Evolutionary conservation across 1,139 yeast species (phyloP).

Genomic region (Casaregolazyma lundiana): DNA sequence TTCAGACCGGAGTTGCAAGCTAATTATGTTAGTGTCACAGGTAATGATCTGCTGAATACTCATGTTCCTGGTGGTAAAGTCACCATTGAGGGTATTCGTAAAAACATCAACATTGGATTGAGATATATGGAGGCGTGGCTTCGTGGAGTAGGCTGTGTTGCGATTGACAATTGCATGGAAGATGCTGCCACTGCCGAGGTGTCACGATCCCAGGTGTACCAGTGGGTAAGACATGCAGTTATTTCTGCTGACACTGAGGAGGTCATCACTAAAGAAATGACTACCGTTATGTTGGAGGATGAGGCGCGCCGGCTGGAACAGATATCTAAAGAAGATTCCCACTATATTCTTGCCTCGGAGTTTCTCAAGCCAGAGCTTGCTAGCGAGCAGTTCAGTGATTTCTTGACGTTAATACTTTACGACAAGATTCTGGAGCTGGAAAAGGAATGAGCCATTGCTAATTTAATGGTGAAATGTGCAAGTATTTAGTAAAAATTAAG

Average conservation of each 20-base stretch:
- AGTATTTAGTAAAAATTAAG: too few relatives aligned
- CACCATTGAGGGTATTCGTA: conserved; percentile 67
- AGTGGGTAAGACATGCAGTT: conserved; percentile 72
- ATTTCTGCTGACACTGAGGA: conserved; percentile 50
- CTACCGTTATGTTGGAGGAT: conserved; percentile 52
- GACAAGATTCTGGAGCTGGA: conserved; percentile 16
- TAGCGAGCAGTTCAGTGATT: conserved; percentile 62
- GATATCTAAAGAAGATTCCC: conserved; percentile 48
- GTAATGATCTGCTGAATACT: conserved; percentile 64
- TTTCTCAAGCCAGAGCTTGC: conserved; percentile 63
- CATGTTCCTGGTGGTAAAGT: conserved; percentile 56
- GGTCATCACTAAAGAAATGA: conserved; percentile 52
- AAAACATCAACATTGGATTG: conserved; percentile 64
- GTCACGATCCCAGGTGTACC: conserved; percentile 71
- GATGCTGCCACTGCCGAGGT: conserved; percentile 86
- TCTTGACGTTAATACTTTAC: conserved; percentile 49
- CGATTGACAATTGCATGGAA: conserved; percentile 76
- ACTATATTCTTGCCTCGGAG: conserved; percentile 49
- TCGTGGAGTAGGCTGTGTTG: conserved; percentile 72
- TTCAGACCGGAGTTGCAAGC: conserved; percentile 43
- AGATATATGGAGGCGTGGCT: conserved; percentile 79
- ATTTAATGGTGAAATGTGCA: too few relatives aligned
- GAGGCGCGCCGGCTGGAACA: conserved; percentile 52
- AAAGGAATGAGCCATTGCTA: neutral
- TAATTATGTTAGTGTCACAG: conserved; percentile 44